Evolutionary conservation across 163 green algal genomes (phyloP).

Genomic region (Scenedesmus sp.): DNA sequence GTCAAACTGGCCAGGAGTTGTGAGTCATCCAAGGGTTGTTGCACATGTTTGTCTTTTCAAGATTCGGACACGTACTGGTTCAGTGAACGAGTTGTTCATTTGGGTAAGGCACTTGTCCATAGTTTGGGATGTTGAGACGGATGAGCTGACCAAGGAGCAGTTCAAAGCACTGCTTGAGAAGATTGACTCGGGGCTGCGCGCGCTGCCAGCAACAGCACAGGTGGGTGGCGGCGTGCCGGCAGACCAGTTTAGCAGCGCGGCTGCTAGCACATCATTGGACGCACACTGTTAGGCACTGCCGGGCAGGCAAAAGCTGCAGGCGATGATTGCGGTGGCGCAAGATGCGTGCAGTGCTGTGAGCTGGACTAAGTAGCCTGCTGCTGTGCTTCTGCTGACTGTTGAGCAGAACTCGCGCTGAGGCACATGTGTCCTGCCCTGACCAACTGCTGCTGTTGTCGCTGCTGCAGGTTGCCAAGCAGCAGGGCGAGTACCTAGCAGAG

Average conservation of each 20-base stretch:
- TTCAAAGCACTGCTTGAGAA: neutral
- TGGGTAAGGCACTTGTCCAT: too few species aligned
- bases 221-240: neutral
- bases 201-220: neutral
- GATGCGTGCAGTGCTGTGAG: neutral
- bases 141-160: neutral
- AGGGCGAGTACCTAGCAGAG: conserved; percentile 88
- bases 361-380: neutral
- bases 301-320: too few species aligned
- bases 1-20: too few species aligned
- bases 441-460: neutral
- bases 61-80: too few species aligned
- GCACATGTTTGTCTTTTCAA: neutral
- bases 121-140: too few species aligned
- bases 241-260: too few species aligned
- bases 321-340: neutral
- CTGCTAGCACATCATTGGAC: too few species aligned
- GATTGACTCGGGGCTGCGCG: neutral
- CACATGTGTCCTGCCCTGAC: too few species aligned
- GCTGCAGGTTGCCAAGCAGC: conserved; percentile 89
- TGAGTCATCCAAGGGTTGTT: neutral
- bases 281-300: too few species aligned
- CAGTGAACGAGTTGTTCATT: too few species aligned
- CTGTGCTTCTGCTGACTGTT: neutral
- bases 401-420: too few species aligned